Conservation (phyloP, 352 stramenopile genomes). For the Globisporangium ultimum region DNA sequence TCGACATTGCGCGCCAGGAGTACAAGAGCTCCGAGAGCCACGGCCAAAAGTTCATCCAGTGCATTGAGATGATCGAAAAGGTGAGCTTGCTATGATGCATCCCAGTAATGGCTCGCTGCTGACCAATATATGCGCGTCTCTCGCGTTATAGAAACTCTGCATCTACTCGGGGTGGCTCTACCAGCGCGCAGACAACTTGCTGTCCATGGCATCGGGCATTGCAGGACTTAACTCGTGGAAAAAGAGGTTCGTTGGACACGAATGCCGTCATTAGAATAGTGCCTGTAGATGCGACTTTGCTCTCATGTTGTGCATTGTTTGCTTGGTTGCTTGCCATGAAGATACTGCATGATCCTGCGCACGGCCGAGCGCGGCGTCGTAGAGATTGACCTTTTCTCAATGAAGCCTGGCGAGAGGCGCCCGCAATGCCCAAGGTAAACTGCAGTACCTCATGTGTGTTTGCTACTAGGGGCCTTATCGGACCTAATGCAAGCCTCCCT, state of each 20-base stretch:
- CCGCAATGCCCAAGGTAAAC: slow-evolving; percentile 54
- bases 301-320: background rate
- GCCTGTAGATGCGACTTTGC: background rate
- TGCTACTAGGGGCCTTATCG: background rate
- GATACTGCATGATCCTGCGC: slow-evolving; percentile 74
- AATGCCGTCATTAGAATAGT: background rate
- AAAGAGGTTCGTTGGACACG: slow-evolving; percentile 34
- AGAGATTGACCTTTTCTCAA: slow-evolving; percentile 81
- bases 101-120: background rate
- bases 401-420: slow-evolving; percentile 70
- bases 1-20: slow-evolving; percentile 66
- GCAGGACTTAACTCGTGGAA: slow-evolving; percentile 83
- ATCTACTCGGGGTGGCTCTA: slow-evolving; percentile 82
- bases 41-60: slow-evolving; percentile 49
- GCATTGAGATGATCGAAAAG: slow-evolving; percentile 80
- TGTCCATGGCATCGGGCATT: slow-evolving; percentile 71
- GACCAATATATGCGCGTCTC: background rate
- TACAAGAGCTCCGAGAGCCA: slow-evolving; percentile 38
- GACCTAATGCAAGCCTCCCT: no score
- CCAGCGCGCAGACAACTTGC: slow-evolving; percentile 74
- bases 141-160: slow-evolving; percentile 54
- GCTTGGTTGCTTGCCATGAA: slow-evolving; percentile 12
- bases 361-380: slow-evolving; percentile 50
- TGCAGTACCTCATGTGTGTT: no score
- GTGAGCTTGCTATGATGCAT: slow-evolving; percentile 21